Evolutionary conservation across 352 stramenopile species (phyloP), one percentile per base, ranked within the genome.

Genomic region (Phytopythium helicoides): DNA sequence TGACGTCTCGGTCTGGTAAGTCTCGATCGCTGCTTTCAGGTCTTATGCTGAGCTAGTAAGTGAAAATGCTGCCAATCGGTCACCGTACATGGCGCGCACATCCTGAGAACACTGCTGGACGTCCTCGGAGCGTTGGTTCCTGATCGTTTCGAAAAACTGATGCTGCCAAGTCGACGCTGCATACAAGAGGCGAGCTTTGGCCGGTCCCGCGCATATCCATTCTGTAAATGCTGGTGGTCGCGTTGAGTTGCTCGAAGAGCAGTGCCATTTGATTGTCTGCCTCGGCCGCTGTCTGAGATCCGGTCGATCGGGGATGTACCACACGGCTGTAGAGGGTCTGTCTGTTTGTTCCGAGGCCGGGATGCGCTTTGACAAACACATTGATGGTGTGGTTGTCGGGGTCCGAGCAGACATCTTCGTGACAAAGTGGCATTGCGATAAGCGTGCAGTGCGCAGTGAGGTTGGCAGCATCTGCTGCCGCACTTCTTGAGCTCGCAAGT

Each of bases 11-110:
- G 71, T 16, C 38, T 87, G 79, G 56, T 68, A 77, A 9, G 48
- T 44, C n/a, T 58, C 62, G 45, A 91, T 76, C 22, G 88, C 52
- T 21, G 60, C 58, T 40, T 82, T 77, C 23, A 91, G 38, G 52
- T 93, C 83, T 26, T 68, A 64, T 31, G 81, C 71, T 1, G 68
- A 76, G 49, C 80, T 90, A 7, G 78, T 73, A 33, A 93, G 54
- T 21, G 83, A 93, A 57, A 91, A 91, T 2, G 72, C 69, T 16
- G 54, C 62, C 35, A 85, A 60, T 33, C 66, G 52, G 33, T 47
- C 39, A 12, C 62, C 62, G 19, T 64, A 59, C 14, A 64, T 21
- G 25, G 50, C 58, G 4, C 35, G 51, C 19, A 71, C 37, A 19
- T 58, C 58, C 21, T 60, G 21, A 0, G 62, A 38, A n/a, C 62